Conservation (phyloP, 345 rosid species). For the Lepidium sativum region DNA sequence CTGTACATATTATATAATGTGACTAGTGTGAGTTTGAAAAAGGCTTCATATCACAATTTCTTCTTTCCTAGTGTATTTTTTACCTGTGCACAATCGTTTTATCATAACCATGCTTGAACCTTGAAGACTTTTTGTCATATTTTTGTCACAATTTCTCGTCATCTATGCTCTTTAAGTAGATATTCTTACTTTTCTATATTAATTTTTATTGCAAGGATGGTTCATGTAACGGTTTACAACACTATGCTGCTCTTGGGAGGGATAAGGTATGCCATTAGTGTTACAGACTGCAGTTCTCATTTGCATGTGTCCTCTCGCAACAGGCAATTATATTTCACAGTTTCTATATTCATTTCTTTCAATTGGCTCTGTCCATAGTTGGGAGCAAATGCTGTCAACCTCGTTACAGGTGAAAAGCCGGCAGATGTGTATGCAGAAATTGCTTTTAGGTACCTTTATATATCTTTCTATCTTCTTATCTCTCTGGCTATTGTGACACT, state of each 20-base stretch:
- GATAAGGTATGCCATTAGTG: conserved; percentile 63
- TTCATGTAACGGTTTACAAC: conserved; percentile 99
- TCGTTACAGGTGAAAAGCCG: conserved; percentile 84
- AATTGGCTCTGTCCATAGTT: conserved; percentile 41
- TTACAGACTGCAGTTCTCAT: not conserved
- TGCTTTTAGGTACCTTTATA: conserved; percentile 57
- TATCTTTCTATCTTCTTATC: conserved; percentile 3
- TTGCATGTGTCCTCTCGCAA: not conserved
- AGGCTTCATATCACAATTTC: not conserved
- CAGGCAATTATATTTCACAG: not conserved
- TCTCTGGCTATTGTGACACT: not conserved
- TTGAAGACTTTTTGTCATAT: conserved; percentile 8
- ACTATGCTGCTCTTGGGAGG: conserved; percentile 98
- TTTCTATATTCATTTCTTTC: conserved; percentile 14
- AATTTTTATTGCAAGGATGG: conserved; percentile 65
- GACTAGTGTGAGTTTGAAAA: not conserved
- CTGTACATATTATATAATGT: not conserved
- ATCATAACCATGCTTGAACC: not conserved
- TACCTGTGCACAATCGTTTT: not conserved
- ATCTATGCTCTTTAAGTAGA: conserved; percentile 2
- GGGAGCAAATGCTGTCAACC: conserved; percentile 98
- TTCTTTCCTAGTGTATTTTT: not conserved
- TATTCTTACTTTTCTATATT: conserved; percentile 17
- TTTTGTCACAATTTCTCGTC: not conserved
- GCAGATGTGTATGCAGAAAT: conserved; percentile 94